Percentiles rank a stretch among this genome's conserved stretches.
Evolutionary conservation across 2,329 filamentous ascomycete genomes (phyloP).

Genomic region (Aspergillus tanneri): DNA sequence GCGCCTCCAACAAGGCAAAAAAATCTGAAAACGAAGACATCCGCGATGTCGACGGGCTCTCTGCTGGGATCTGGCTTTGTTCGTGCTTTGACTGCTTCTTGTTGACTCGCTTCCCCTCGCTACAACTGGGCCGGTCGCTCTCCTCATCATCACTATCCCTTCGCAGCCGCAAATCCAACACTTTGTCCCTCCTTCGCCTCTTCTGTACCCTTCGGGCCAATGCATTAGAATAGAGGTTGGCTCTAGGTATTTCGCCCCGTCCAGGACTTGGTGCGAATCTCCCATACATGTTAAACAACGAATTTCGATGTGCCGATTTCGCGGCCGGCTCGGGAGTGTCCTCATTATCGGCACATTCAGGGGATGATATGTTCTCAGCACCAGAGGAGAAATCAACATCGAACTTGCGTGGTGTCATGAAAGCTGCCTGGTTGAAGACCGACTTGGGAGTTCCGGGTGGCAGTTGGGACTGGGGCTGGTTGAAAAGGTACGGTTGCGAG

Average conservation of each 20-base stretch:
- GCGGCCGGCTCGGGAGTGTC: slow-evolving; percentile 47
- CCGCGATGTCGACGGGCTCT: slow-evolving; percentile 27
- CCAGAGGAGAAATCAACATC: slow-evolving; percentile 51
- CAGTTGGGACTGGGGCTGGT: slow-evolving; percentile 34
- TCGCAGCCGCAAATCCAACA: slow-evolving; percentile 44
- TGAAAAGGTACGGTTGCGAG: slow-evolving; percentile 52
- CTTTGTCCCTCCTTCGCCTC: slow-evolving; percentile 48
- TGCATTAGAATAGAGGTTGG: slow-evolving; percentile 48
- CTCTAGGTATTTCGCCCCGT: slow-evolving; percentile 62
- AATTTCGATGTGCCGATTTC: slow-evolving; percentile 39
- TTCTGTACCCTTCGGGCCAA: slow-evolving; percentile 50
- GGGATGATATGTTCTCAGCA: slow-evolving; percentile 47
- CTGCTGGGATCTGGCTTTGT: slow-evolving; percentile 18
- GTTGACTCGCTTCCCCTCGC: slow-evolving; percentile 37
- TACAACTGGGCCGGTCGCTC: slow-evolving; percentile 41
- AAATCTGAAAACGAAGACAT: slow-evolving; percentile 49
- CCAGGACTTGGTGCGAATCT: slow-evolving; percentile 55
- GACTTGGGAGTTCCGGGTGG: slow-evolving; percentile 33
- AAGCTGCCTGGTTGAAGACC: slow-evolving; percentile 43
- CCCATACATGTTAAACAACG: slow-evolving; percentile 43
- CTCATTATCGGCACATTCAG: slow-evolving; percentile 48
- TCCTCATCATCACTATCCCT: slow-evolving; percentile 43
- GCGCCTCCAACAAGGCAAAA: slow-evolving; percentile 62
- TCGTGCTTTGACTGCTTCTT: slow-evolving; percentile 10
- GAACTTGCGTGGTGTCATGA: slow-evolving; percentile 51